Percentiles rank a stretch among this genome's conserved stretches.
Conservation (phyloP, 2,329 filamentous ascomycete genomes). For the Penicillium sp. region DNA sequence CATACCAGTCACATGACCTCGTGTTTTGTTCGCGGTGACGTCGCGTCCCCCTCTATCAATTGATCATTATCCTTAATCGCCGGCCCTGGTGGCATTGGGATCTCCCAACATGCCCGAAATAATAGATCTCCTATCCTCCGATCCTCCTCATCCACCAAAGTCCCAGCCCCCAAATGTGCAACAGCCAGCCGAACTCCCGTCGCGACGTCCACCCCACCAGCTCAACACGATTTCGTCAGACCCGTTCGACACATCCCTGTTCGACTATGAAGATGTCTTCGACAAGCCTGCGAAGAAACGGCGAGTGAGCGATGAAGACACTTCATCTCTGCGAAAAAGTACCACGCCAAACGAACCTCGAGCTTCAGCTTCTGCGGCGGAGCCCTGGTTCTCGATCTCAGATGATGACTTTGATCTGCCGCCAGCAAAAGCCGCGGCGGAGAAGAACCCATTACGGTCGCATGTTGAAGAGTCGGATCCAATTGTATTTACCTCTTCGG, state of each 20-base stretch:
- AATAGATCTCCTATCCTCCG: slow-evolving; percentile 33
- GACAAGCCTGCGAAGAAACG: slow-evolving; percentile 28
- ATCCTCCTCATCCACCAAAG: slow-evolving; percentile 19
- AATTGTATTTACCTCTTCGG: slow-evolving; percentile 39
- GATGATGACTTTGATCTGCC: slow-evolving; percentile 23
- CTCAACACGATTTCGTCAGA: slow-evolving; percentile 20
- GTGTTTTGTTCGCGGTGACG: slow-evolving; percentile 16
- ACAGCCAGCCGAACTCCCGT: slow-evolving; percentile 7
- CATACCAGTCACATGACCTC: slow-evolving; percentile 18
- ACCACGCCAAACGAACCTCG: neutral
- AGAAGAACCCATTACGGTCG: slow-evolving; percentile 6
- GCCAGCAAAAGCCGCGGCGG: slow-evolving; percentile 7
- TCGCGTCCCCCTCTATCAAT: slow-evolving; percentile 15
- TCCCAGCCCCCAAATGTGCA: slow-evolving; percentile 7
- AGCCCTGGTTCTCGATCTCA: slow-evolving; percentile 22
- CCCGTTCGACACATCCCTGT: slow-evolving; percentile 22
- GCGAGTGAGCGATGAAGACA: slow-evolving; percentile 22
- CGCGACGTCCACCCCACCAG: slow-evolving; percentile 9
- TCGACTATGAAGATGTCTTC: slow-evolving; percentile 20
- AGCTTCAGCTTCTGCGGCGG: neutral
- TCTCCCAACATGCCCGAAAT: slow-evolving; percentile 31
- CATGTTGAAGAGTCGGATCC: slow-evolving; percentile 31
- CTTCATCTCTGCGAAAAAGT: slow-evolving; percentile 2
- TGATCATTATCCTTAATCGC: slow-evolving; percentile 1
- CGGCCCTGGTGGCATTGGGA: slow-evolving; percentile 8